A percentile compares a stretch with the other conserved stretches of the same genome.
Evolutionary conservation across 352 stramenopile species (phyloP).

Genomic region (Phytopythium montanum): DNA sequence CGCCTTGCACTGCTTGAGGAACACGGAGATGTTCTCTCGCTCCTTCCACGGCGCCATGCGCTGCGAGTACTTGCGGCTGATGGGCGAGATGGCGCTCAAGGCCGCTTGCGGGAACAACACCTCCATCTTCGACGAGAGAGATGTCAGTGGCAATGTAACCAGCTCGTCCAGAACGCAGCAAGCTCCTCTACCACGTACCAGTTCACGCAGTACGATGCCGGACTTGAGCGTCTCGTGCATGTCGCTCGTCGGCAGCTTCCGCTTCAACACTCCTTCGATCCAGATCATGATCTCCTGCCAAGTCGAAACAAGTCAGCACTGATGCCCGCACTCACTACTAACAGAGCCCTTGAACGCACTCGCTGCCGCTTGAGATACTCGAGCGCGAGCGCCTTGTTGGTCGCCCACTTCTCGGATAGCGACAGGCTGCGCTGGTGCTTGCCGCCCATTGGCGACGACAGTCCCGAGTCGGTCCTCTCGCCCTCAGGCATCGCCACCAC

Average conservation of each 20-base stretch:
- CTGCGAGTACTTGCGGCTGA: constrained; percentile 66
- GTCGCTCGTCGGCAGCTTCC: constrained; percentile 46
- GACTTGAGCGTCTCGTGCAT: constrained; percentile 68
- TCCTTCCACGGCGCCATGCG: constrained; percentile 84
- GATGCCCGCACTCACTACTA: neutral
- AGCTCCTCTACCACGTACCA: constrained; percentile 28
- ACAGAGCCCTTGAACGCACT: constrained; percentile 17
- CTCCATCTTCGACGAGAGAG: constrained; percentile 24
- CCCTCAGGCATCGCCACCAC: constrained; percentile 29
- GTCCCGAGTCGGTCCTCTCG: constrained; percentile 17
- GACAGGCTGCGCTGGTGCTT: constrained; percentile 69
- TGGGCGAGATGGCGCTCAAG: constrained; percentile 52
- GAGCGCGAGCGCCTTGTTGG: constrained; percentile 63
- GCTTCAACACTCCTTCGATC: constrained; percentile 66
- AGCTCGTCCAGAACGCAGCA: neutral
- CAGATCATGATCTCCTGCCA: constrained; percentile 62
- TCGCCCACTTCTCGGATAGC: constrained; percentile 73
- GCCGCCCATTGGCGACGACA: constrained; percentile 52
- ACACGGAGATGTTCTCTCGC: constrained; percentile 80
- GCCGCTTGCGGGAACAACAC: constrained; percentile 47
- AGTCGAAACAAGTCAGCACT: neutral
- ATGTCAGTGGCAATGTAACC: neutral
- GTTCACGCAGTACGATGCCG: constrained; percentile 70
- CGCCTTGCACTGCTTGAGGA: constrained; percentile 80
- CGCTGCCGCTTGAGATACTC: constrained; percentile 72